Conservation (phyloP, 352 stramenopile genomes). For the Globisporangium viniferum region DNA sequence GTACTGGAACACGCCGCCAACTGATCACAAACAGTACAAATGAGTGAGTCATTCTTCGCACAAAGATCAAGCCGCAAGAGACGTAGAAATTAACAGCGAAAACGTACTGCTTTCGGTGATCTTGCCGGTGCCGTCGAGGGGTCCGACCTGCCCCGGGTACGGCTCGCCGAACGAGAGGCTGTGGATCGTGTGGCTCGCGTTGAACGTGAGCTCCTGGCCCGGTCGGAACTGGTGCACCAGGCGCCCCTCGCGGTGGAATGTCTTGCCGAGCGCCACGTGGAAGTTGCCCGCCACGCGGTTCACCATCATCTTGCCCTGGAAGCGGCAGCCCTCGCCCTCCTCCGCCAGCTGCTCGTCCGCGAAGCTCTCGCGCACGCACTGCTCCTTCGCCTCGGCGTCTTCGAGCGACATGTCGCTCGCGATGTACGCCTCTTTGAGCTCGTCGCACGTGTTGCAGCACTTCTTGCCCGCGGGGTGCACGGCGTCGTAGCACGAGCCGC, state of each 20-base stretch:
- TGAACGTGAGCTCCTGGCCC: slow-evolving; percentile 75
- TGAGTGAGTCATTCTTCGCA: background rate
- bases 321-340: slow-evolving; percentile 77
- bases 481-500: slow-evolving; percentile 94
- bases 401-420: slow-evolving; percentile 66
- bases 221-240: slow-evolving; percentile 83
- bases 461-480: slow-evolving; percentile 58
- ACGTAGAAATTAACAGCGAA: too few relatives aligned
- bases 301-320: slow-evolving; percentile 79
- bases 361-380: slow-evolving; percentile 68
- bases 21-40: slow-evolving; percentile 26
- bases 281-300: slow-evolving; percentile 87
- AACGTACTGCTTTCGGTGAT: slow-evolving; percentile 40
- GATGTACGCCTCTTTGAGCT: slow-evolving; percentile 84
- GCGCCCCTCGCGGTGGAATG: slow-evolving; percentile 72
- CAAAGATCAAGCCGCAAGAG: too few relatives aligned
- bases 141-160: slow-evolving; percentile 31
- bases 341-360: slow-evolving; percentile 65
- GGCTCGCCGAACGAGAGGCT: slow-evolving; percentile 70
- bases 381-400: slow-evolving; percentile 73
- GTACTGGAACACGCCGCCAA: slow-evolving; percentile 81
- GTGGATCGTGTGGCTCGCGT: slow-evolving; percentile 77
- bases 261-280: slow-evolving; percentile 76
- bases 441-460: slow-evolving; percentile 84
- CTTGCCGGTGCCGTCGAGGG: slow-evolving; percentile 61